Evolutionary conservation across 768 basidiomycete genomes (phyloP).

Genomic region (Xerocomus spinulosus): DNA sequence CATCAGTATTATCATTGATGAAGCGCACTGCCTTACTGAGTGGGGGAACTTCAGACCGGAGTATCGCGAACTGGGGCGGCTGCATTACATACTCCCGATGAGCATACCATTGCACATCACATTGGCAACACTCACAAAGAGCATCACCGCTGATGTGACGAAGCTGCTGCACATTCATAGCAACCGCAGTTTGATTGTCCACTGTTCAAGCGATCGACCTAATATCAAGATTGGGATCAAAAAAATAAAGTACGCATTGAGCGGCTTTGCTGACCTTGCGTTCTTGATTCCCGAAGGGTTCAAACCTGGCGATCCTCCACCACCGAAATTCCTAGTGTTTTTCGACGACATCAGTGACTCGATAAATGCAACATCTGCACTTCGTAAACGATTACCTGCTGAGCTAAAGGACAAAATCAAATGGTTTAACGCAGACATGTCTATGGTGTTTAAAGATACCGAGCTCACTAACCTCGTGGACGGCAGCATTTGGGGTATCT

Average conservation of each 20-base stretch:
- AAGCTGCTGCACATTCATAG: background rate
- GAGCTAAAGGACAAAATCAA: background rate
- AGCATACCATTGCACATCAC: background rate
- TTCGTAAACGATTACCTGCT: background rate
- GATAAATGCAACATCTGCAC: background rate
- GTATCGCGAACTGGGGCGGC: background rate
- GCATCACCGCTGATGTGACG: background rate
- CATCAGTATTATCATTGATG: background rate
- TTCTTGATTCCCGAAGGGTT: background rate
- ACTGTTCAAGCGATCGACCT: background rate
- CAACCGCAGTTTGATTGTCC: background rate
- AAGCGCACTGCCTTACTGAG: background rate
- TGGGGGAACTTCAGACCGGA: background rate
- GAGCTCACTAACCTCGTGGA: background rate
- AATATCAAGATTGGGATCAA: background rate
- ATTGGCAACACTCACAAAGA: background rate
- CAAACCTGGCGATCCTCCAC: background rate
- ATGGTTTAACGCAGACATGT: background rate
- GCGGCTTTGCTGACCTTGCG: background rate
- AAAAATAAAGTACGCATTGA: background rate
- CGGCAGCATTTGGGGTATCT: background rate
- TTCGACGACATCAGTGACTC: background rate
- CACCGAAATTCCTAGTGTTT: background rate
- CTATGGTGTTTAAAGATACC: background rate
- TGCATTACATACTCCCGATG: background rate